Evolutionary conservation across 208 protist genomes (phyloP), one percentile per base, ranked within the genome.

Genomic region (Naegleria gruberi): DNA sequence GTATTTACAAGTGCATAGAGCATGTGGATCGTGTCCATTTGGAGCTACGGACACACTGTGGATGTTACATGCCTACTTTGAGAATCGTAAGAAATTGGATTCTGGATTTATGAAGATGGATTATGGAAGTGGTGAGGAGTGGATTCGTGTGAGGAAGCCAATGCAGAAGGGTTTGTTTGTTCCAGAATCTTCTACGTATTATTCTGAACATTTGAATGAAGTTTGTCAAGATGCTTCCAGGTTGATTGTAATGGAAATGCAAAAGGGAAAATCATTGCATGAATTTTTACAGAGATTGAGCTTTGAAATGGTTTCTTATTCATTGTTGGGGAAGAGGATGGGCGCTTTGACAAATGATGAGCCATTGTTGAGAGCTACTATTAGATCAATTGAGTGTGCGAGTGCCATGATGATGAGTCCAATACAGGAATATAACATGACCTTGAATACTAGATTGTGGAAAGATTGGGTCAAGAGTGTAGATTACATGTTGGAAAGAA

Each of bases 401-500:
- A 57, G 44, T 46, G 82, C 44, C 6, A 87, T 87, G 82, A 46
- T 87, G 82, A 87, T 87, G 82, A 17, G 82, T 87, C 82, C 82
- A 4, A 4, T 87, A 5, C 44, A 55, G 23, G 46, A 87, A 55
- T 57, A 37, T 57, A n/a, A 37, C 26, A 55, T 55, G 8, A 41
- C 82, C 6, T 30, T 87, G 4, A 46, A 55, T 30, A 87, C 82
- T n/a, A 87, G 26, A n/a, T 4, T 87, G 4, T 87, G 82, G 82
- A 46, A 17, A 46, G 23, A 87, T 55, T 87, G 82, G 82, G 44
- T n/a, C 6, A 26, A 4, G 4, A 57, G 44, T 46, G 44, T 87
- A n/a, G 44, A 87, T 46, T 87, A 57, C 46, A 87, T 87, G 82
- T 46, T 87, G 23, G 23, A 37, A n/a, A 46, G 46, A 57, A 87